A percentile compares a stretch with the other conserved stretches of the same genome.
phyloP scores from a whole-genome alignment of 1,284 basidiomycete species.

The Jaminaea rosea region DNA sequence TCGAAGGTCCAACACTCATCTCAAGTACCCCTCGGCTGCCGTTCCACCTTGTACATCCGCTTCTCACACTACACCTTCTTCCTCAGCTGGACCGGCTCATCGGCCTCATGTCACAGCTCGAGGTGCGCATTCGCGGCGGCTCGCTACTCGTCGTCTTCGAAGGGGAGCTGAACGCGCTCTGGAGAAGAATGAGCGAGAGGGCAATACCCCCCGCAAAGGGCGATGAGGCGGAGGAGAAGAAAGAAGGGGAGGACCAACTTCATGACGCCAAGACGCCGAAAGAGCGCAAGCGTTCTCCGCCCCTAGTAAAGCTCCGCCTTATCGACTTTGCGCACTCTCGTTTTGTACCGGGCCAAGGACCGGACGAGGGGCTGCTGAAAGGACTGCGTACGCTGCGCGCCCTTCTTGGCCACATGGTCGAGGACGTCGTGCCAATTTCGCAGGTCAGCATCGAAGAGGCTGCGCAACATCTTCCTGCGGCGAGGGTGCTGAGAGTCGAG shows the following conservation, averaged over 20 bases:
- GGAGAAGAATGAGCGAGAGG: too few relatives aligned
- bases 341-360: slow-evolving; percentile 62
- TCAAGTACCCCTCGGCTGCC: slow-evolving; percentile 38
- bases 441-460: too few relatives aligned
- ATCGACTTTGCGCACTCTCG: slow-evolving; percentile 91
- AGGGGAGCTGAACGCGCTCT: slow-evolving; percentile 56
- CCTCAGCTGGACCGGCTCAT: slow-evolving; percentile 56
- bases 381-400: slow-evolving; percentile 59
- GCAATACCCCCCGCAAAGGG: too few relatives aligned
- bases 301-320: slow-evolving; percentile 58
- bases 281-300: slow-evolving; percentile 38
- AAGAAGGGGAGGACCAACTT: slow-evolving; percentile 29
- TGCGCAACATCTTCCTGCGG: too few relatives aligned
- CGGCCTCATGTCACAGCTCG: slow-evolving; percentile 54
- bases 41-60: slow-evolving; percentile 51
- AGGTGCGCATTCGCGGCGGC: slow-evolving; percentile 71
- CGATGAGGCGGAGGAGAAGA: slow-evolving; percentile 49
- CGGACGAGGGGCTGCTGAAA: slow-evolving; percentile 65
- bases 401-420: neutral
- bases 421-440: too few relatives aligned
- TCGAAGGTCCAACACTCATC: too few relatives aligned
- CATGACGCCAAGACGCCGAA: slow-evolving; percentile 2
- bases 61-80: slow-evolving; percentile 53
- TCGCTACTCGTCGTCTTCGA: slow-evolving; percentile 80
- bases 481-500: neutral